Conservation (phyloP, 768 basidiomycete species). For the Boletus subcaerulescens region DNA sequence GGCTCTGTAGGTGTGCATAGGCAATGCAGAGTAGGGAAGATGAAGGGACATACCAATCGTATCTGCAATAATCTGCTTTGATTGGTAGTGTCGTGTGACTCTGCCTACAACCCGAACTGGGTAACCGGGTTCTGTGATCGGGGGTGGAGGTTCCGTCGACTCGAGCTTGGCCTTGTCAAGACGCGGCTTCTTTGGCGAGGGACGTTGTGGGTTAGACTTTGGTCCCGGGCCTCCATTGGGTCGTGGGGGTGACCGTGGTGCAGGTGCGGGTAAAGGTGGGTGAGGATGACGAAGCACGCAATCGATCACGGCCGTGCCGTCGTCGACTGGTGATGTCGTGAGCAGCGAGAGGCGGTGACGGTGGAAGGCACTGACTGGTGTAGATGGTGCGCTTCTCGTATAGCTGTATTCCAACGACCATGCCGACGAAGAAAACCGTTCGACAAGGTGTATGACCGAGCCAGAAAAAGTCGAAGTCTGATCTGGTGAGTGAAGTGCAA, state of each 20-base stretch:
- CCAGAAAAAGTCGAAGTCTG: slow-evolving; percentile 66
- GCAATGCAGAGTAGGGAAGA: neutral
- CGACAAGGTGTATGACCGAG: slow-evolving; percentile 71
- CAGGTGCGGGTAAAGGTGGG: slow-evolving; percentile 21
- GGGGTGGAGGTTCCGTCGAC: slow-evolving; percentile 27
- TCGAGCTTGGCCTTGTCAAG: slow-evolving; percentile 4
- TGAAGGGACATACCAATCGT: slow-evolving; percentile 44
- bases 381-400: slow-evolving; percentile 63
- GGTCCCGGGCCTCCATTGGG: neutral
- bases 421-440: slow-evolving; percentile 55
- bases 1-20: slow-evolving; percentile 30
- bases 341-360: neutral
- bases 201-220: neutral
- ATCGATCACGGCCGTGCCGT: slow-evolving; percentile 72
- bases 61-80: slow-evolving; percentile 46
- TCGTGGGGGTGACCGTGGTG: slow-evolving; percentile 7
- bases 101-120: slow-evolving; percentile 47
- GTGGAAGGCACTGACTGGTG: slow-evolving; percentile 37
- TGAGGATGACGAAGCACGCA: slow-evolving; percentile 48
- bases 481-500: neutral
- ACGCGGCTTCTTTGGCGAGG: slow-evolving; percentile 17
- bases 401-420: slow-evolving; percentile 59
- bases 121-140: slow-evolving; percentile 45
- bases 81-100: slow-evolving; percentile 39
- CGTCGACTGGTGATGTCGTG: slow-evolving; percentile 54